Percentiles rank a stretch among this genome's conserved stretches.
Evolutionary conservation across 176 grass and related monocot genomes (phyloP).

Genomic region (Musa acuminata): DNA sequence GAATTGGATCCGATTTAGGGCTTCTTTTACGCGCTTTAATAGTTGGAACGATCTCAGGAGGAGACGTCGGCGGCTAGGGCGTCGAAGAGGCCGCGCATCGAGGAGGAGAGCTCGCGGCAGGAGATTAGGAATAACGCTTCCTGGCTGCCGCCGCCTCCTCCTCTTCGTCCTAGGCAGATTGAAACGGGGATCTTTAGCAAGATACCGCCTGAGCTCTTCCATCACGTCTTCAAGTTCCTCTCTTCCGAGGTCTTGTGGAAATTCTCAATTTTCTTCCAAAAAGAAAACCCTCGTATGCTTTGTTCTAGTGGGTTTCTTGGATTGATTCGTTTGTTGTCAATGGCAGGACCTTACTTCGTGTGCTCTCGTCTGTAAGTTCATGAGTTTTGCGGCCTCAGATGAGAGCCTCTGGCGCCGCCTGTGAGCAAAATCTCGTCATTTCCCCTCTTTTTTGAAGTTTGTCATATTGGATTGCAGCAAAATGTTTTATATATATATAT

Average conservation of each 20-base stretch:
- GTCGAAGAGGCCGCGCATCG: constrained; percentile 31
- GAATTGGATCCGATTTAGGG: constrained; percentile 8
- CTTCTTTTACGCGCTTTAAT: neutral
- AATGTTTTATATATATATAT: too few relatives aligned
- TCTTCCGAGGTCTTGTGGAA: constrained; percentile 49
- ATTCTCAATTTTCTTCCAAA: neutral
- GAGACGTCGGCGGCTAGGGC: constrained; percentile 14
- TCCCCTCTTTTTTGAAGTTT: neutral
- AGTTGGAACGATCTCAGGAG: neutral
- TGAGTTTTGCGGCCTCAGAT: constrained; percentile 63
- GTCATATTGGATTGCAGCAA: neutral
- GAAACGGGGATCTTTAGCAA: constrained; percentile 53
- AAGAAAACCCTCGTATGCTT: neutral
- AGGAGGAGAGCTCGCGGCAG: constrained; percentile 24
- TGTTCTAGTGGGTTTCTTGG: neutral
- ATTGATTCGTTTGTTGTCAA: neutral
- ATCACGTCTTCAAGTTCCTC: constrained; percentile 89
- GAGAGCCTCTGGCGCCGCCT: constrained; percentile 95
- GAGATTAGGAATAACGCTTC: neutral
- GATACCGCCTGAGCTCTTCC: constrained; percentile 60
- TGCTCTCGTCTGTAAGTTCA: constrained; percentile 62
- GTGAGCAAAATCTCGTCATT: constrained; percentile 32
- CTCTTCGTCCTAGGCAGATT: constrained; percentile 32
- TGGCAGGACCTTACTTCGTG: constrained; percentile 72
- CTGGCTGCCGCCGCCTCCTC: neutral